Conservation (phyloP, 441 rosid genomes). For the Populus hybrid region DNA sequence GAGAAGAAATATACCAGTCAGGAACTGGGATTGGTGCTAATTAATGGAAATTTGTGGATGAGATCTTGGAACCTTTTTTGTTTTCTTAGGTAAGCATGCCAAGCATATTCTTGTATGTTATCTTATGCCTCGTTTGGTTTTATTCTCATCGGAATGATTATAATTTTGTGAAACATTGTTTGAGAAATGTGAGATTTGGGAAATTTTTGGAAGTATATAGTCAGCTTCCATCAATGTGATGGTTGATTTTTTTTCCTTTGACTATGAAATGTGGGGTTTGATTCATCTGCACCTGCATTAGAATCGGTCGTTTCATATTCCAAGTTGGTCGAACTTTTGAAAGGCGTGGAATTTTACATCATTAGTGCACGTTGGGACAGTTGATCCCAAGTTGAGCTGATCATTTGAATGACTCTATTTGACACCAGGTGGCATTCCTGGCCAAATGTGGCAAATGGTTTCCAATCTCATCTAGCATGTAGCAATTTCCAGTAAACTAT, state of each 20-base stretch:
- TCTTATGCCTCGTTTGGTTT: not conserved
- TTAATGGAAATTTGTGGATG: constrained; percentile 2
- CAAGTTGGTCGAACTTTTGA: constrained; percentile 4
- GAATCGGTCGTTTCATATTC: not conserved
- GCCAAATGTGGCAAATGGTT: not conserved
- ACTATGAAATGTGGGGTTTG: constrained; percentile 15
- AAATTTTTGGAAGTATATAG: not conserved
- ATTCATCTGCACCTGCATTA: constrained; percentile 13
- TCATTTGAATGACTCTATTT: constrained; percentile 13
- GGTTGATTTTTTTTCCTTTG: not conserved
- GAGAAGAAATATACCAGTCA: constrained; percentile 3
- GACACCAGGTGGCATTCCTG: constrained; percentile 3
- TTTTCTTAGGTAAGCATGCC: constrained; percentile 24
- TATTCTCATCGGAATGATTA: not conserved
- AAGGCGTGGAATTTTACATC: constrained; percentile 8
- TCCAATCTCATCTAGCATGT: not conserved
- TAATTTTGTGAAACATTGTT: not conserved
- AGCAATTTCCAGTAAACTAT: not conserved
- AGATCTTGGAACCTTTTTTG: not conserved
- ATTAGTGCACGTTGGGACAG: not conserved
- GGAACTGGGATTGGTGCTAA: constrained; percentile 4
- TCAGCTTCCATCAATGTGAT: not conserved
- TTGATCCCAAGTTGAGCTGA: constrained; percentile 1
- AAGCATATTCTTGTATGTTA: not conserved
- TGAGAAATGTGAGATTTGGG: not conserved